Conservation (phyloP, 306 rosid species). For the Pyrus pyrifolia region DNA sequence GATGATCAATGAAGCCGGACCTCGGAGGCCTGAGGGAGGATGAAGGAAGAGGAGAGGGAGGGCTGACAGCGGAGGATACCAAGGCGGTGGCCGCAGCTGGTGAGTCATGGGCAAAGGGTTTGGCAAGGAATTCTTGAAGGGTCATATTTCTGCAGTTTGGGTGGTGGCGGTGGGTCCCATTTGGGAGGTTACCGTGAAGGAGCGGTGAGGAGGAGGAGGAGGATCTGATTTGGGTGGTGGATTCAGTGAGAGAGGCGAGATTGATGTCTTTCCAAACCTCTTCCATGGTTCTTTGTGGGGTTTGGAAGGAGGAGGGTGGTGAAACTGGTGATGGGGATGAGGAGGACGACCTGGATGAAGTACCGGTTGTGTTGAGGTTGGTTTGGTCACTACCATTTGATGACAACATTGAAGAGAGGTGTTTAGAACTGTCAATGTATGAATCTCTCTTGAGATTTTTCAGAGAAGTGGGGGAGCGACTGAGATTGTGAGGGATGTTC, state of each 20-base stretch:
- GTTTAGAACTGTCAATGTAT: not conserved
- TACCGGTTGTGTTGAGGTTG: not conserved
- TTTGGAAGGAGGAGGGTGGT: not conserved
- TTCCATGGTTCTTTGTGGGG: constrained; percentile 40
- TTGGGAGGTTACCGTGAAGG: not conserved
- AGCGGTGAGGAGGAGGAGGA: not conserved
- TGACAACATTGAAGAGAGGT: not conserved
- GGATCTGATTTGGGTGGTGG: not conserved
- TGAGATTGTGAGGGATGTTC: too few relatives aligned
- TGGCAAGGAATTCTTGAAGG: constrained; percentile 61
- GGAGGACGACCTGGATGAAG: not conserved
- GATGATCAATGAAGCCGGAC: not conserved
- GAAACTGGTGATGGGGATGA: constrained; percentile 10
- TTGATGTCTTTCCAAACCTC: constrained; percentile 73
- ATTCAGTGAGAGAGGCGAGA: constrained; percentile 30
- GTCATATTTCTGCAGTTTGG: constrained; percentile 19
- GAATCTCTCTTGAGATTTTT: not conserved
- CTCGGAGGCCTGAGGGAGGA: constrained; percentile 2
- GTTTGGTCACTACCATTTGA: constrained; percentile 4
- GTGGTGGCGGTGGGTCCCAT: not conserved
- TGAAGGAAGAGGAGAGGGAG: constrained; percentile 3
- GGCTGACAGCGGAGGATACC: constrained; percentile 5
- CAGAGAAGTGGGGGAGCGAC: not conserved
- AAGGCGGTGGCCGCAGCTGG: not conserved
- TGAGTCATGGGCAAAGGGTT: constrained; percentile 34